Base-by-base conservation (phyloP, 495 filamentous ascomycete species). In the Trichoderma virens region DNA sequence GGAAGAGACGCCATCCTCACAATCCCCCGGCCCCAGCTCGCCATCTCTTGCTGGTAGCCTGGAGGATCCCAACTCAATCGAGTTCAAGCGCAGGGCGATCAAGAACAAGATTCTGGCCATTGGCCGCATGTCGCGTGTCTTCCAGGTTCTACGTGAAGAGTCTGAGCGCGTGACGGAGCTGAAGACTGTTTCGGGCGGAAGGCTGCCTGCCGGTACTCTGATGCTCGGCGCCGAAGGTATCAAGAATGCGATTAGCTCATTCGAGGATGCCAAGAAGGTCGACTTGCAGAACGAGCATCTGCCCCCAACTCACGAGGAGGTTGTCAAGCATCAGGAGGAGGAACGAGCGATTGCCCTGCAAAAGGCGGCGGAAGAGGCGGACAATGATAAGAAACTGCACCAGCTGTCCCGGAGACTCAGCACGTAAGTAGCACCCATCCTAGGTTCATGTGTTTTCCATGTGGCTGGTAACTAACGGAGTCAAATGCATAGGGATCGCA, bases 31-130 rank as follows among this genome's bases (percentile, higher is more conserved):
- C 11, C 87, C 90, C 0, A 93, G 92, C 2, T 77, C 71, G 28
- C 70, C 74, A 8, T 67, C 67, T 30, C 45, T 63, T 9, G 70
- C 79, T 47, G 77, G 85, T 72, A 62, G 65, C 28, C 61, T 68
- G 25, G 59, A 77, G 47, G 93, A 97, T 67, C 84, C 85, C 2
- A 91, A 98, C 28, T 90, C 88, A 61, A 90, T 85, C 68, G 94
- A 98, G 70, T 91, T 86, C 82, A 97, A 97, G 82, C 82, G 93
- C 66, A 87, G 93, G 11, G 93, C 93, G 2, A 96, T 98, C 82
- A 97, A 97, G 81, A 98, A 98, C 85, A 98, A 98, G 80, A 97
- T 98, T 71, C 82, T 98, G 65, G 94, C 94, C 63, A 98, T 98
- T 75, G 94, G 94, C 28, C 90, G 94, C 66, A 80, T 98, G 41